phyloP scores from a whole-genome alignment of 2,329 filamentous ascomycete species.

The Alternaria hordeiaustralica region DNA sequence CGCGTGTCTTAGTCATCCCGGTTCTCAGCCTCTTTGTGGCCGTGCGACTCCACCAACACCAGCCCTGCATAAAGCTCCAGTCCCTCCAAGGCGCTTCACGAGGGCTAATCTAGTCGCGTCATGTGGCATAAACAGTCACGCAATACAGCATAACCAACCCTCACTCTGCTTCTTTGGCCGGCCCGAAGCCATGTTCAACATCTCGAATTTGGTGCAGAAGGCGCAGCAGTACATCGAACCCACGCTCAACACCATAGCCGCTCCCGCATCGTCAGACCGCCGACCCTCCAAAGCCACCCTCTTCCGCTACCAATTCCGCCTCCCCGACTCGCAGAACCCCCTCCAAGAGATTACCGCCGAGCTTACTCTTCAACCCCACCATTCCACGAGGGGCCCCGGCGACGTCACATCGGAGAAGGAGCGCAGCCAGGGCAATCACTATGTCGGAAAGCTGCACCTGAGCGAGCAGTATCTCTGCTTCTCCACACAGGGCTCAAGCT shows the following conservation, averaged over 20 bases:
- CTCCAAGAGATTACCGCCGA: constrained; percentile 97
- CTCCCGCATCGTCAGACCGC: constrained; percentile 72
- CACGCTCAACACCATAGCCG: constrained; percentile 68
- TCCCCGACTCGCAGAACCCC: constrained; percentile 89
- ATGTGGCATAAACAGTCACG: constrained; percentile 33
- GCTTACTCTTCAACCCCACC: constrained; percentile 79
- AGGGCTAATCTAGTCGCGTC: constrained; percentile 24
- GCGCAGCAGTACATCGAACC: constrained; percentile 95
- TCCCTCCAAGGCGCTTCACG: constrained; percentile 20
- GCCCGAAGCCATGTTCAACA: constrained; percentile 52
- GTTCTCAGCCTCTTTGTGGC: constrained; percentile 13
- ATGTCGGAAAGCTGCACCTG: constrained; percentile 89
- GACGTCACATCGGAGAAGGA: constrained; percentile 63
- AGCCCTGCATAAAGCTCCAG: constrained; percentile 20
- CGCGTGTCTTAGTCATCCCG: constrained; percentile 13
- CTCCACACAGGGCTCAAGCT: constrained; percentile 90
- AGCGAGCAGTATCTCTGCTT: constrained; percentile 97
- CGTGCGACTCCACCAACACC: constrained; percentile 13
- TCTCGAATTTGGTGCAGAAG: constrained; percentile 89
- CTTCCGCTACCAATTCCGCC: constrained; percentile 95
- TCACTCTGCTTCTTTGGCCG: constrained; percentile 16
- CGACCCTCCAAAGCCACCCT: constrained; percentile 90
- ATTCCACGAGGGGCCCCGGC: constrained; percentile 55
- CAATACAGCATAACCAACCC: constrained; percentile 18
- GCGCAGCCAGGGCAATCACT: constrained; percentile 78